A percentile compares a stretch with the other conserved stretches of the same genome.
phyloP scores from a whole-genome alignment of 139 green algal genomes.

The Chlorella ohadii region DNA sequence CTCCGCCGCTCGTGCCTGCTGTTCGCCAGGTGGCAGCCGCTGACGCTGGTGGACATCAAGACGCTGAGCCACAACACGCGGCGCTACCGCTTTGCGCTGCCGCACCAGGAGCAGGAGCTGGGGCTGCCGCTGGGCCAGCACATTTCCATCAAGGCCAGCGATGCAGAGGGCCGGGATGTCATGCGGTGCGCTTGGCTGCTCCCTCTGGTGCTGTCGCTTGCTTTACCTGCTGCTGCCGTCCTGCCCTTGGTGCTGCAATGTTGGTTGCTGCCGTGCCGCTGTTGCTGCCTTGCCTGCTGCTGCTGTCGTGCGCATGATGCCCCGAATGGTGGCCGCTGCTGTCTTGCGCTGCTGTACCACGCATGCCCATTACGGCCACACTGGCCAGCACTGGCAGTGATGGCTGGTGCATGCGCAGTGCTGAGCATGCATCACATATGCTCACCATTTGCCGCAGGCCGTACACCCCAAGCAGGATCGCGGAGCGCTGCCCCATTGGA shows the following conservation, averaged over 20 bases:
- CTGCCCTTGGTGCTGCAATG: no score
- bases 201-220: no score
- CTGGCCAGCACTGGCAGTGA: no score
- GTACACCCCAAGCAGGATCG: slow-evolving; percentile 82
- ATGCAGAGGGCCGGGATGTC: slow-evolving; percentile 67
- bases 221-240: neutral
- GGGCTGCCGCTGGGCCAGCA: slow-evolving; percentile 89
- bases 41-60: slow-evolving; percentile 49
- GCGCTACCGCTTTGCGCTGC: slow-evolving; percentile 75
- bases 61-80: slow-evolving; percentile 59
- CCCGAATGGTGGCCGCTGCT: no score
- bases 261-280: no score
- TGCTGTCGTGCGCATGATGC: no score
- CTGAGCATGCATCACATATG: no score
- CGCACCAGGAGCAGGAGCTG: slow-evolving; percentile 66
- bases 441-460: slow-evolving; percentile 44
- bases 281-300: no score
- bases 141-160: slow-evolving; percentile 73
- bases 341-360: no score
- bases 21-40: slow-evolving; percentile 18
- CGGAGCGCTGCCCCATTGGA: slow-evolving; percentile 67
- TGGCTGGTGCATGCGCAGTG: no score
- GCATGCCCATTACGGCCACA: no score
- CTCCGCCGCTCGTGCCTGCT: no score
- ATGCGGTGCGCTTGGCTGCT: slow-evolving; percentile 44